phyloP scores from a whole-genome alignment of 2,329 filamentous ascomycete species.

The Thelonectria rubi region DNA sequence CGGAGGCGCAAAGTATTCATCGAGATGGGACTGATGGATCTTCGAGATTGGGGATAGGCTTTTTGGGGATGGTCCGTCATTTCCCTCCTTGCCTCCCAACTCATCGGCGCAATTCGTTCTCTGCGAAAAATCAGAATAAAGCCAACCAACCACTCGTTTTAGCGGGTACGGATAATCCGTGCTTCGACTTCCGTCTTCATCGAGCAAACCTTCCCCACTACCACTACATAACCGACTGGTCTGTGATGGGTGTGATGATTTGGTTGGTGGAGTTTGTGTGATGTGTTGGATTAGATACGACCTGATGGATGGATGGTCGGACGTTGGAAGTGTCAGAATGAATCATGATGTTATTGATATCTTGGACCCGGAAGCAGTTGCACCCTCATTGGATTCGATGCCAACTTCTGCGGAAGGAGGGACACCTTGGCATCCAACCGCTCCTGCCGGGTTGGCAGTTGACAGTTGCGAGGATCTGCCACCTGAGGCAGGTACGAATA shows the following conservation, averaged over 20 bases:
- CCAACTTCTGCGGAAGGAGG: conserved; percentile 6
- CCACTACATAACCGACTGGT: not conserved
- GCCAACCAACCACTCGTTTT: not conserved
- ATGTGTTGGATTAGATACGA: not conserved
- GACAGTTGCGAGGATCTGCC: conserved; percentile 1
- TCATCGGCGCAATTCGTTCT: not conserved
- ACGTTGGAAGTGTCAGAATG: conserved; percentile 1
- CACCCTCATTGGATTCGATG: not conserved
- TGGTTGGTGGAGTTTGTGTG: not conserved
- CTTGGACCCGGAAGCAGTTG: not conserved
- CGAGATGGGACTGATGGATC: conserved; percentile 5
- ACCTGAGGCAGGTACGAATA: conserved; percentile 6
- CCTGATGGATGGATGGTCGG: conserved; percentile 7
- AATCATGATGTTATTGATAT: conserved; percentile 7
- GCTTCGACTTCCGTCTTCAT: not conserved
- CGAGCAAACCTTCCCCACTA: not conserved
- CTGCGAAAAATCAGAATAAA: conserved; percentile 1
- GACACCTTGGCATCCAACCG: conserved; percentile 18
- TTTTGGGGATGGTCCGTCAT: conserved; percentile 7
- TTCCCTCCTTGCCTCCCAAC: conserved; percentile 2
- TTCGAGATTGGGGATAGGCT: no score
- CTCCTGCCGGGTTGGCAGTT: conserved; percentile 11
- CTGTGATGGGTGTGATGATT: not conserved
- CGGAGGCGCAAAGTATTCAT: conserved; percentile 8
- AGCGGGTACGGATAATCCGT: conserved; percentile 4